phyloP scores from a whole-genome alignment of 441 rosid species.

The Theobroma grandiflorum region DNA sequence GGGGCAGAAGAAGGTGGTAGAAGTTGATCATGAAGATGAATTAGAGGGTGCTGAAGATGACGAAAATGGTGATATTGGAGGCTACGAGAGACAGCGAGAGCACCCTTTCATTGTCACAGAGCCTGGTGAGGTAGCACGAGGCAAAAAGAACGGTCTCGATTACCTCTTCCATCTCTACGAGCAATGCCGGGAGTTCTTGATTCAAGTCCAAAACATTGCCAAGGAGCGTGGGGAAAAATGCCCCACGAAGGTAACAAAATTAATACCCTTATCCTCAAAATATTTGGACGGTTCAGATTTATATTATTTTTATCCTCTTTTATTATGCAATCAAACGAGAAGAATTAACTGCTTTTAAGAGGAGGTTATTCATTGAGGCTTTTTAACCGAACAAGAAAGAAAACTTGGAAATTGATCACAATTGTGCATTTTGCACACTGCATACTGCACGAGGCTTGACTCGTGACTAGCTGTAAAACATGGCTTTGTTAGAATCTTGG shows the following conservation, averaged over 20 bases:
- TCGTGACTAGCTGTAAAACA: background rate
- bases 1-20: conserved; percentile 53
- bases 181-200: conserved; percentile 89
- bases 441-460: conserved; percentile 1
- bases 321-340: background rate
- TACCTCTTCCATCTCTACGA: conserved; percentile 97
- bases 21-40: conserved; percentile 48
- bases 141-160: conserved; percentile 98
- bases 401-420: background rate
- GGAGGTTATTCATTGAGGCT: background rate
- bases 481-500: conserved; percentile 14
- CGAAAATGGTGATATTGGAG: conserved; percentile 47
- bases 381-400: background rate
- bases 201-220: conserved; percentile 90
- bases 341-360: background rate
- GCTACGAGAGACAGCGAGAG: conserved; percentile 86
- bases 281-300: too few relatives aligned
- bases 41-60: conserved; percentile 53
- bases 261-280: background rate
- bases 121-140: conserved; percentile 99
- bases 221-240: conserved; percentile 97
- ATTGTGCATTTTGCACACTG: background rate
- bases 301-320: background rate
- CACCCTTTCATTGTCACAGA: conserved; percentile 99
- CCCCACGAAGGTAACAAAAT: conserved; percentile 78